phyloP scores from a whole-genome alignment of 1,139 yeast species.

The Hyphopichia burtonii region DNA sequence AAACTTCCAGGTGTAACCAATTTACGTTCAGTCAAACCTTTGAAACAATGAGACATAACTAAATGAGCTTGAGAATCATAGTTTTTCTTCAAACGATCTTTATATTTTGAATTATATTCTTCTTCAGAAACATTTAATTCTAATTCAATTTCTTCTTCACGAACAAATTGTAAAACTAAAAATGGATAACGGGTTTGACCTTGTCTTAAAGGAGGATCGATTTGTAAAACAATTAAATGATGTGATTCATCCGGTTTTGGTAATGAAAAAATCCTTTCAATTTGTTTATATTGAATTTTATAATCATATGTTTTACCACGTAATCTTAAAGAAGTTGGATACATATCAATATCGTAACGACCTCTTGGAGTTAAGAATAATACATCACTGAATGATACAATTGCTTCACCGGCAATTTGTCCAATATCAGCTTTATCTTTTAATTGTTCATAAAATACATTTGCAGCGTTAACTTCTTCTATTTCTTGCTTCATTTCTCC shows the following conservation, averaged over 20 bases:
- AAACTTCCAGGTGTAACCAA: constrained; percentile 86
- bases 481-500: constrained; percentile 39
- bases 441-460: constrained; percentile 82
- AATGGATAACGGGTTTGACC: constrained; percentile 98
- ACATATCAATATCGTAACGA: constrained; percentile 96
- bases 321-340: constrained; percentile 79
- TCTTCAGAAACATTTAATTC: constrained; percentile 84
- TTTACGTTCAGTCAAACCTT: constrained; percentile 86
- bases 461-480: constrained; percentile 74
- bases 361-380: constrained; percentile 97
- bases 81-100: constrained; percentile 69
- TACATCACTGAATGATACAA: constrained; percentile 88
- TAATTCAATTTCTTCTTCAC: constrained; percentile 88
- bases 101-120: constrained; percentile 74
- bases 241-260: constrained; percentile 95
- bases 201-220: constrained; percentile 86
- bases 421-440: constrained; percentile 97
- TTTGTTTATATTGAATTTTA: constrained; percentile 86
- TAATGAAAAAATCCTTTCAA: constrained; percentile 84
- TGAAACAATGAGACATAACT: constrained; percentile 85
- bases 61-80: constrained; percentile 84
- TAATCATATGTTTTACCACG: constrained; percentile 98
- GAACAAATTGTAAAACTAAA: constrained; percentile 81
- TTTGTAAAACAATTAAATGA: constrained; percentile 81
- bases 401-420: constrained; percentile 94